Percentiles rank a stretch among this genome's conserved stretches.
Evolutionary conservation across 2,329 filamentous ascomycete genomes (phyloP).

Genomic region (Pseudocercospora cruenta): DNA sequence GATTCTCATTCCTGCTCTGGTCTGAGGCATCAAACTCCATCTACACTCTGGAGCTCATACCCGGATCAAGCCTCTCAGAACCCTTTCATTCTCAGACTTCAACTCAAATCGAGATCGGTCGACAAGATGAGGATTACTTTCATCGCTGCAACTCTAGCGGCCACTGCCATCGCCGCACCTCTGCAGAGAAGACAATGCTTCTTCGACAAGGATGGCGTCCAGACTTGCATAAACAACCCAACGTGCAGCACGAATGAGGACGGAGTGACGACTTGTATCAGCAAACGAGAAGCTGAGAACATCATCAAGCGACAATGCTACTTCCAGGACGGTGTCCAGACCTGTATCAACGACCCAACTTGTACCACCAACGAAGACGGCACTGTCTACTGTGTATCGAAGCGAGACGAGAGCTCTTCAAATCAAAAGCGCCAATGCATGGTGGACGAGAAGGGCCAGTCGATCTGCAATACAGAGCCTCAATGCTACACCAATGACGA

Average conservation of each 20-base stretch:
- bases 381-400: conserved; percentile 15
- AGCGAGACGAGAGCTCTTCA: conserved; percentile 8
- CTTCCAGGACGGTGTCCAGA: conserved; percentile 16
- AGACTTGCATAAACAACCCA: conserved; percentile 23
- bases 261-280: conserved; percentile 17
- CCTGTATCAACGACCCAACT: conserved; percentile 18
- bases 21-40: neutral
- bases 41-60: neutral
- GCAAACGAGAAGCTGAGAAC: conserved; percentile 8
- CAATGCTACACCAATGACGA: conserved; percentile 12
- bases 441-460: conserved; percentile 14
- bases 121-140: conserved; percentile 20
- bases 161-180: conserved; percentile 18
- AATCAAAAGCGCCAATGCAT: conserved; percentile 15
- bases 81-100: neutral
- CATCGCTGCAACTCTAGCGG: conserved; percentile 18
- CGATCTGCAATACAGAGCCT: conserved; percentile 15
- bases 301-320: conserved; percentile 23
- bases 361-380: conserved; percentile 17
- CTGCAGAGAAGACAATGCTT: conserved; percentile 23
- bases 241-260: conserved; percentile 21
- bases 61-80: neutral
- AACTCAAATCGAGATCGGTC: neutral
- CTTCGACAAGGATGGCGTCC: conserved; percentile 19
- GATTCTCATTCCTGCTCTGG: neutral